Percentiles rank a stretch among this genome's conserved stretches.
These are phyloP conservation scores for Pythium myriotylum DNA, from an alignment of 352 stramenopile species.

Conservation along the genomic window DNA sequence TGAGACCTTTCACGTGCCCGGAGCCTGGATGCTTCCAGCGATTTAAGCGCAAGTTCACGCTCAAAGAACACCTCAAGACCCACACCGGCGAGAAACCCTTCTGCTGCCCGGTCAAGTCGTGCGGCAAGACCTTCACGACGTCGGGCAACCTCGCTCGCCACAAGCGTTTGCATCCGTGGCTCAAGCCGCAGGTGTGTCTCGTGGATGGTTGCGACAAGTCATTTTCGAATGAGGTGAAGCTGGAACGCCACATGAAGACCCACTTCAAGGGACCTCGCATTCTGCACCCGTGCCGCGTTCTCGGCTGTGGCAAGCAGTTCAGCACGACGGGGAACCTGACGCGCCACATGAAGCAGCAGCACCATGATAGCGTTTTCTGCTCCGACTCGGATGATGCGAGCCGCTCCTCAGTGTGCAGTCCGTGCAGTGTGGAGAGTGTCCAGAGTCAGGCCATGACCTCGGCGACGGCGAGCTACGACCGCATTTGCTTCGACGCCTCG, in stretches of 20 bases:
- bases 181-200: conserved; percentile 45
- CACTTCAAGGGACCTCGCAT: conserved; percentile 43
- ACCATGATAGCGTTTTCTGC: conserved; percentile 23
- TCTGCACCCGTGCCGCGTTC: conserved; percentile 46
- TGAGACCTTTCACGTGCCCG: conserved; percentile 46
- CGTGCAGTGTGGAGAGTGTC: conserved; percentile 1
- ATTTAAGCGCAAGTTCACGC: conserved; percentile 74
- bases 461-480: neutral
- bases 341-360: conserved; percentile 65
- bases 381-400: neutral
- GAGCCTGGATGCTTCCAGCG: conserved; percentile 45
- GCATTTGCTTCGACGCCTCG: conserved; percentile 12
- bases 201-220: conserved; percentile 45
- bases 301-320: conserved; percentile 61
- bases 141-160: conserved; percentile 68
- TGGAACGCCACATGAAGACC: conserved; percentile 50
- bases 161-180: conserved; percentile 53
- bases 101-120: conserved; percentile 52
- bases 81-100: conserved; percentile 78
- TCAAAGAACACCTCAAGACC: conserved; percentile 78
- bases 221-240: conserved; percentile 54
- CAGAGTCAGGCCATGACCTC: neutral
- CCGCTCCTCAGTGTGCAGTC: neutral
- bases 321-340: conserved; percentile 72
- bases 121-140: conserved; percentile 71